Evolutionary conservation across 805 yeast genomes (phyloP).

Genomic region (Nakazawaea ernobii): DNA sequence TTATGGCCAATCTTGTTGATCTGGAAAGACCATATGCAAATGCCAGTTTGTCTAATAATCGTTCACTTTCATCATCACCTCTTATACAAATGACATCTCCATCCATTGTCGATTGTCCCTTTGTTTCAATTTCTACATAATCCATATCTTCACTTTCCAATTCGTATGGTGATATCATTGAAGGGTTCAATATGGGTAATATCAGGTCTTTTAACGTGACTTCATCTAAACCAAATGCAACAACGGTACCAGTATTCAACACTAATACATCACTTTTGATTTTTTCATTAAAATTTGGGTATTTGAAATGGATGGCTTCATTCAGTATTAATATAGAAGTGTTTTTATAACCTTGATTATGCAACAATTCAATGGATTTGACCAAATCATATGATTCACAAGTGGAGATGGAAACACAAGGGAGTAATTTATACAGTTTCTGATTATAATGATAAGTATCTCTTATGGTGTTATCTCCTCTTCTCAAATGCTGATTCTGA

Average conservation of each 20-base stretch:
- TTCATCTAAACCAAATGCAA: slow-evolving; percentile 80
- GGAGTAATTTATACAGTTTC: slow-evolving; percentile 14
- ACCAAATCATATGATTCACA: slow-evolving; percentile 67
- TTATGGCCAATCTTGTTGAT: slow-evolving; percentile 76
- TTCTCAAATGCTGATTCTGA: slow-evolving; percentile 8
- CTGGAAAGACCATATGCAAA: slow-evolving; percentile 84
- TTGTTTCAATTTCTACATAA: slow-evolving; percentile 41
- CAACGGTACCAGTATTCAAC: slow-evolving; percentile 71
- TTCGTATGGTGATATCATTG: slow-evolving; percentile 41
- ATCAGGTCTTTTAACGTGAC: slow-evolving; percentile 36
- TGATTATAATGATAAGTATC: background rate
- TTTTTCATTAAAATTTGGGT: slow-evolving; percentile 25
- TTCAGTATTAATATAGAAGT: slow-evolving; percentile 47
- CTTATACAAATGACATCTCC: slow-evolving; percentile 72
- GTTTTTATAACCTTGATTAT: slow-evolving; percentile 28
- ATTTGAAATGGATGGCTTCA: slow-evolving; percentile 57
- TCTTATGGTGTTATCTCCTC: background rate
- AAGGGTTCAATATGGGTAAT: slow-evolving; percentile 44
- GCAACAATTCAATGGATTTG: slow-evolving; percentile 33
- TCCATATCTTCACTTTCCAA: slow-evolving; percentile 87
- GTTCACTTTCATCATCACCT: slow-evolving; percentile 38
- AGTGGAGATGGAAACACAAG: slow-evolving; percentile 66
- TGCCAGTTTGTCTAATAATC: slow-evolving; percentile 74
- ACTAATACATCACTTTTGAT: slow-evolving; percentile 52
- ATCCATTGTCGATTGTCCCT: slow-evolving; percentile 28